Evolutionary conservation across 352 stramenopile genomes (phyloP).

Genomic region (Phytopythium boreale): DNA sequence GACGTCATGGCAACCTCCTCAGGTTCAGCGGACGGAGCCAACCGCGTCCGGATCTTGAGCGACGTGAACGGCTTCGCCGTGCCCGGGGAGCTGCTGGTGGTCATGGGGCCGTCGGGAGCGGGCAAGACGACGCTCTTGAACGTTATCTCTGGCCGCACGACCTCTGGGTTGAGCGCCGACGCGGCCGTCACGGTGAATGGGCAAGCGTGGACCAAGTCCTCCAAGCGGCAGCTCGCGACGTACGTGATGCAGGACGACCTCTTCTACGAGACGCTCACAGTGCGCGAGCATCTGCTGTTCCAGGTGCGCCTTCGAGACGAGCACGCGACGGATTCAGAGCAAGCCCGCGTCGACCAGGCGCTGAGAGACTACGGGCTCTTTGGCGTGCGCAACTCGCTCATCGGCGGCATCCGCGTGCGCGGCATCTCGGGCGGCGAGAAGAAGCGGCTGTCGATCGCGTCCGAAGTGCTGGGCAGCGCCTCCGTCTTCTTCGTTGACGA

Average conservation of each 20-base stretch:
- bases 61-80: constrained; percentile 33
- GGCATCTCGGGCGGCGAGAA: constrained; percentile 75
- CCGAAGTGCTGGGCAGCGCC: constrained; percentile 71
- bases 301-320: constrained; percentile 73
- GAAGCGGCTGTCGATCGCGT: constrained; percentile 76
- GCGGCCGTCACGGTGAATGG: constrained; percentile 61
- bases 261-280: constrained; percentile 83
- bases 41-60: constrained; percentile 39
- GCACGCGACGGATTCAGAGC: constrained; percentile 3
- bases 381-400: constrained; percentile 37
- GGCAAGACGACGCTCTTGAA: constrained; percentile 93
- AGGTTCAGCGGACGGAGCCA: not conserved
- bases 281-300: constrained; percentile 86
- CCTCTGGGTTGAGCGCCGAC: constrained; percentile 22
- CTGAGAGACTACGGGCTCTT: constrained; percentile 45
- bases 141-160: constrained; percentile 80
- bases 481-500: constrained; percentile 82
- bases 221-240: constrained; percentile 19
- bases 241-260: constrained; percentile 90
- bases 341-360: constrained; percentile 31
- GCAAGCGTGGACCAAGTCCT: constrained; percentile 14
- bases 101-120: constrained; percentile 65
- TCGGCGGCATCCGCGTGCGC: constrained; percentile 31
- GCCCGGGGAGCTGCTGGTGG: constrained; percentile 51
- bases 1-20: not conserved